Evolutionary conservation across 768 basidiomycete genomes (phyloP).

Genomic region (Termitomyces sp.): DNA sequence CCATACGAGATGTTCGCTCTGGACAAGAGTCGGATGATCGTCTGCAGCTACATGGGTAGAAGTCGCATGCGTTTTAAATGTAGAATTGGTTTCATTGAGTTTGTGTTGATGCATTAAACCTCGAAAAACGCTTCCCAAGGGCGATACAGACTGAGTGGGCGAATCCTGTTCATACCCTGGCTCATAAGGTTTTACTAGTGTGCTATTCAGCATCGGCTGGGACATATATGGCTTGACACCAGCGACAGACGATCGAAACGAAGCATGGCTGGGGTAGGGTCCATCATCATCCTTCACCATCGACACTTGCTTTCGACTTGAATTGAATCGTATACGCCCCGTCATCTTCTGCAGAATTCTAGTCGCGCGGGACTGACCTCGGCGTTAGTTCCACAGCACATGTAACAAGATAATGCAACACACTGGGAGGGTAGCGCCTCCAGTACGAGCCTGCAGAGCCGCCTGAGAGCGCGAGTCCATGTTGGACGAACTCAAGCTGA

Average conservation of each 20-base stretch:
- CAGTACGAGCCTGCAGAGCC: slow-evolving; percentile 13
- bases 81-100: background rate
- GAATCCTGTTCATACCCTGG: slow-evolving; percentile 19
- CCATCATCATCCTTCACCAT: slow-evolving; percentile 10
- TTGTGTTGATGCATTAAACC: background rate
- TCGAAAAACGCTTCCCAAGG: slow-evolving; percentile 6
- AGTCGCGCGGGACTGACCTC: slow-evolving; percentile 24
- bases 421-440: slow-evolving; percentile 19
- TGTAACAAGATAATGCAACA: background rate
- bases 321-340: slow-evolving; percentile 24
- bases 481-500: background rate
- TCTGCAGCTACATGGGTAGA: background rate
- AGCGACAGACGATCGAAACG: slow-evolving; percentile 11
- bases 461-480: slow-evolving; percentile 22
- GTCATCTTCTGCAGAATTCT: slow-evolving; percentile 35
- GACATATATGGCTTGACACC: slow-evolving; percentile 40
- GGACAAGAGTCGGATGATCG: background rate
- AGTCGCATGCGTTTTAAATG: background rate
- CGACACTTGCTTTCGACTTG: background rate
- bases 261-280: slow-evolving; percentile 24
- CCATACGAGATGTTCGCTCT: background rate
- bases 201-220: slow-evolving; percentile 30
- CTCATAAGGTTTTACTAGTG: slow-evolving; percentile 14
- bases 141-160: slow-evolving; percentile 12
- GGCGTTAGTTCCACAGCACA: background rate